Percentiles rank a stretch among this genome's conserved stretches.
phyloP scores from a whole-genome alignment of 2,329 filamentous ascomycete genomes.

The Colletotrichum lentis region DNA sequence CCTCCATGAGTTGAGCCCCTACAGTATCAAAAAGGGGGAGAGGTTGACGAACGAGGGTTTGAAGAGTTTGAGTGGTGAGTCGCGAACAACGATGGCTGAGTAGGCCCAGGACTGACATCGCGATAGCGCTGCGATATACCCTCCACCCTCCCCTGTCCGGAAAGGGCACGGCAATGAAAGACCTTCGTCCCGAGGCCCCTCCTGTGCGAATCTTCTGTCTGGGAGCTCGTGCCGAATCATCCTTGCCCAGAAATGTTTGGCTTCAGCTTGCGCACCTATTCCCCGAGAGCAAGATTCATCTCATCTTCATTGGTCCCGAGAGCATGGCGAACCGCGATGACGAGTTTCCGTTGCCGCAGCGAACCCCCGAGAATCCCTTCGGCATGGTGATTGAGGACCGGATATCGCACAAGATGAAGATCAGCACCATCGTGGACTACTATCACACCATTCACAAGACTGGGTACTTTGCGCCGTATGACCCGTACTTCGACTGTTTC shows the following conservation, averaged over 20 bases:
- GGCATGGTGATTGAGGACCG: constrained; percentile 94
- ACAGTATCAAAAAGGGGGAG: constrained; percentile 77
- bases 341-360: constrained; percentile 88
- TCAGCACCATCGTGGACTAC: constrained; percentile 97
- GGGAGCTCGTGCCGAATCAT: constrained; percentile 96
- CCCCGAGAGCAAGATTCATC: constrained; percentile 86
- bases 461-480: constrained; percentile 89
- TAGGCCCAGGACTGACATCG: constrained; percentile 5
- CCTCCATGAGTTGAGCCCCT: constrained; percentile 93
- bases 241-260: constrained; percentile 92
- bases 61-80: constrained; percentile 89
- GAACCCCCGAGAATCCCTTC: constrained; percentile 87
- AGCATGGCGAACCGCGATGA: constrained; percentile 93
- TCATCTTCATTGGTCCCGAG: constrained; percentile 95
- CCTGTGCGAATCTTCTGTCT: constrained; percentile 92
- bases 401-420: constrained; percentile 88
- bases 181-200: constrained; percentile 83
- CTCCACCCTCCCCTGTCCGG: constrained; percentile 87
- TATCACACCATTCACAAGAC: constrained; percentile 96
- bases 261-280: constrained; percentile 94
- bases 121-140: constrained; percentile 84
- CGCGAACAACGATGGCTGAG: neutral
- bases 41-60: constrained; percentile 86
- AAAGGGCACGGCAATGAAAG: constrained; percentile 76
- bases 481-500: constrained; percentile 98